Evolutionary conservation across 2,329 filamentous ascomycete species (phyloP), one percentile per base, ranked within the genome.

Genomic region (Colletotrichum theobromicola): DNA sequence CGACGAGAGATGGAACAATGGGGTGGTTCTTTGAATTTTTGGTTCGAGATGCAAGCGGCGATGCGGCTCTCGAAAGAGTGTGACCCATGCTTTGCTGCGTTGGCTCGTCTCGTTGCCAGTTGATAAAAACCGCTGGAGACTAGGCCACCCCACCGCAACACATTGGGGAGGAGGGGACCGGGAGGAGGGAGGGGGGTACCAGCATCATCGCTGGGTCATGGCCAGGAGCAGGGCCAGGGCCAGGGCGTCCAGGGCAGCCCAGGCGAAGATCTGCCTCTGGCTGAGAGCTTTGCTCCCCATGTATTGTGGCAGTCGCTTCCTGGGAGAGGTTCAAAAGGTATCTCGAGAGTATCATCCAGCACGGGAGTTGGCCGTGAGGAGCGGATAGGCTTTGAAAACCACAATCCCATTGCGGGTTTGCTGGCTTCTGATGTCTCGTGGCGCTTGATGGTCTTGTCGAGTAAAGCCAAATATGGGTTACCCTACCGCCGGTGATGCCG

Each of bases 61-160:
- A 91, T 93, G 90, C 90, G 91, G 91, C 91, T 92, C 90, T 92
- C 88, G 76, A 81, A 77, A 79, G 80, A 89, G 85, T 89, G 89
- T 91, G 90, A 90, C 90, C 91, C 90, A 90, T 90, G 91, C 91
- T 87, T 88, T 94, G 94, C 95, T 97, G 95, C 94, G 95, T 90
- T 97, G 95, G 95, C 95, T 93, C 93, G 88, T 89, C 89, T 93
- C 89, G 89, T 92, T 90, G 90, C 94, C 94, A 96, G 93, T 96
- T 92, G 90, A 92, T 91, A 88, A 88, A 88, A 90, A 86, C 85
- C 86, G 87, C 87, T 88, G 80, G 87, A 89, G 87, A 89, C 89
- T 90, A 91, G 86, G 85, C 87, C 89, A 88, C 89, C 91, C 90
- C 90, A 92, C 90, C 84, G 84, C 85, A 84, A 86, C 86, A 88